Evolutionary conservation across 805 yeast species (phyloP).

Genomic region (Wickerhamiella dianesei): DNA sequence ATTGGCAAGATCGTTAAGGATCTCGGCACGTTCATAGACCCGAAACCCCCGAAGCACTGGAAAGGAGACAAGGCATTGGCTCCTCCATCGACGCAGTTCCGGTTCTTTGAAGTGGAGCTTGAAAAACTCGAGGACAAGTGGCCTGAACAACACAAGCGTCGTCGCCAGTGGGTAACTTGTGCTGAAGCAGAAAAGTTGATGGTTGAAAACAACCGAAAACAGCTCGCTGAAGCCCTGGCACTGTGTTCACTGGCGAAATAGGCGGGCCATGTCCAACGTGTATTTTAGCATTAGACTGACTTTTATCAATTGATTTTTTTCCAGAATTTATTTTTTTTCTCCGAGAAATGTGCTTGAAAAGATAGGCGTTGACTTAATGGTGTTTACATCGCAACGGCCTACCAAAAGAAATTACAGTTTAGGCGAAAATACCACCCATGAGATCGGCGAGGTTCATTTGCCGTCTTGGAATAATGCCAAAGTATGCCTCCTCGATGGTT

Average conservation of each 20-base stretch:
- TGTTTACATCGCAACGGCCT: neutral
- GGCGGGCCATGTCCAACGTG: too few species aligned
- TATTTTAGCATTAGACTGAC: too few species aligned
- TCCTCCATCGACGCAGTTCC: slow-evolving; percentile 74
- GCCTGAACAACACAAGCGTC: slow-evolving; percentile 60
- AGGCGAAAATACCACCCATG: slow-evolving; percentile 51
- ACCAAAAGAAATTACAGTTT: neutral
- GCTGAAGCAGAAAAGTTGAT: slow-evolving; percentile 23
- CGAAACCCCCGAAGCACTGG: slow-evolving; percentile 37
- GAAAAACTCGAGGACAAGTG: slow-evolving; percentile 43
- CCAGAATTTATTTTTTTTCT: neutral
- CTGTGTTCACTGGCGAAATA: slow-evolving; percentile 1
- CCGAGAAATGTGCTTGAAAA: too few species aligned
- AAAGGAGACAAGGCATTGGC: slow-evolving; percentile 24
- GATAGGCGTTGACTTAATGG: too few species aligned
- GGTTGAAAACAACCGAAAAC: slow-evolving; percentile 22
- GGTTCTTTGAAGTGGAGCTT: slow-evolving; percentile 67
- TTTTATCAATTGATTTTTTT: too few species aligned
- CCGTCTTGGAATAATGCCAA: slow-evolving; percentile 40
- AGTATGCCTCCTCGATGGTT: slow-evolving; percentile 48
- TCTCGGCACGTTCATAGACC: slow-evolving; percentile 57
- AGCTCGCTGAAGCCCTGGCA: slow-evolving; percentile 23
- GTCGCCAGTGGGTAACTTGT: slow-evolving; percentile 53
- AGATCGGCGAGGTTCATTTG: slow-evolving; percentile 49
- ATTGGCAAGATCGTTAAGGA: slow-evolving; percentile 43